These are phyloP conservation scores for Cyberlindnera mrakii DNA, from an alignment of 805 yeast genomes.

Conservation along the genomic window DNA sequence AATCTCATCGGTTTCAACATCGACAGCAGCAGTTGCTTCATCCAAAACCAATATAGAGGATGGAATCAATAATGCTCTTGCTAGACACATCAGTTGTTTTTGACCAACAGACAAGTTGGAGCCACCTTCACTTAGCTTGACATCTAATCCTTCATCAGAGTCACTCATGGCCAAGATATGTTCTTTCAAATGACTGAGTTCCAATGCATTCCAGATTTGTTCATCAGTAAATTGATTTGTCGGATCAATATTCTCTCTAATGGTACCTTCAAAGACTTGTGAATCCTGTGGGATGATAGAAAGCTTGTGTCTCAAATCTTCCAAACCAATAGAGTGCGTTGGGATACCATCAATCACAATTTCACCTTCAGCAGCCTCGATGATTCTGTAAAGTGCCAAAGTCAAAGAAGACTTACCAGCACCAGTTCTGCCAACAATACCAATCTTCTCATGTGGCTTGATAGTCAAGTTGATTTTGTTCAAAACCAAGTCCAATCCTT, in stretches of 20 bases:
- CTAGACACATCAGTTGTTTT: slow-evolving; percentile 74
- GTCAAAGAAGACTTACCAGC: slow-evolving; percentile 92
- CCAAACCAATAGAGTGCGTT: slow-evolving; percentile 63
- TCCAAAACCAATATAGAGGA: slow-evolving; percentile 64
- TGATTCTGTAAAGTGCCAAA: slow-evolving; percentile 75
- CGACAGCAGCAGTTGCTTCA: slow-evolving; percentile 89
- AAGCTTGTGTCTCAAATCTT: slow-evolving; percentile 68
- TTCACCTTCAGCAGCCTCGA: slow-evolving; percentile 68
- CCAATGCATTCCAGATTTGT: slow-evolving; percentile 78
- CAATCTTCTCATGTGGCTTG: slow-evolving; percentile 75
- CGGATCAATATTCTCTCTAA: slow-evolving; percentile 86
- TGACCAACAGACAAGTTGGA: slow-evolving; percentile 71
- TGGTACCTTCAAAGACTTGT: slow-evolving; percentile 82
- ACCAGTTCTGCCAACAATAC: slow-evolving; percentile 96
- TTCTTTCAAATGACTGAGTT: slow-evolving; percentile 67
- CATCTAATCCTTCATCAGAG: slow-evolving; percentile 47
- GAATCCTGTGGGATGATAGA: slow-evolving; percentile 94
- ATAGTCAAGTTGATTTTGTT: slow-evolving; percentile 60
- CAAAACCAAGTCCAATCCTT: slow-evolving; percentile 73
- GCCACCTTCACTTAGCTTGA: slow-evolving; percentile 61
- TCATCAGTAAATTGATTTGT: slow-evolving; percentile 59
- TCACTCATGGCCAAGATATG: slow-evolving; percentile 55
- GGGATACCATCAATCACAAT: slow-evolving; percentile 68
- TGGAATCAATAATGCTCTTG: slow-evolving; percentile 65
- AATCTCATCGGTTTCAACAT: slow-evolving; percentile 74